phyloP scores from a whole-genome alignment of 108 stramenopile genomes.

The Poteriospumella lacustris region DNA sequence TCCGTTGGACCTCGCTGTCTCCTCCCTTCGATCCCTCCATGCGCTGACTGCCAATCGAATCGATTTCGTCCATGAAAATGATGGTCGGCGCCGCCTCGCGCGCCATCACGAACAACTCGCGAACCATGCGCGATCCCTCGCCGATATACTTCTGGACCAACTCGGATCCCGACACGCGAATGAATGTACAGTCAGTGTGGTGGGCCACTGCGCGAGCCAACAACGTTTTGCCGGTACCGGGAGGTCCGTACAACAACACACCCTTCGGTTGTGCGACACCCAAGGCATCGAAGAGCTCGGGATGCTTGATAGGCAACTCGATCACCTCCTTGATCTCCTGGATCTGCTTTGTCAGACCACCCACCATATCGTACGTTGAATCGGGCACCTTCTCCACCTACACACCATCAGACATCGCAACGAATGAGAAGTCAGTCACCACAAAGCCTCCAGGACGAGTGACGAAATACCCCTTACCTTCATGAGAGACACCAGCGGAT shows the following conservation, averaged over 20 bases:
- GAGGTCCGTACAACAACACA: slow-evolving; percentile 94
- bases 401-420: background rate
- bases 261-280: slow-evolving; percentile 95
- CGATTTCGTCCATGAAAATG: slow-evolving; percentile 99
- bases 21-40: slow-evolving; percentile 73
- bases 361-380: slow-evolving; percentile 99
- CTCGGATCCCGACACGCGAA: slow-evolving; percentile 96
- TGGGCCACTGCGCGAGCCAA: slow-evolving; percentile 98
- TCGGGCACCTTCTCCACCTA: slow-evolving; percentile 97
- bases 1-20: slow-evolving; percentile 96
- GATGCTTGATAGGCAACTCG: slow-evolving; percentile 99
- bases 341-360: slow-evolving; percentile 97
- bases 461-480: slow-evolving; percentile 46
- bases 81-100: slow-evolving; percentile 95
- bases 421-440: background rate
- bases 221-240: slow-evolving; percentile 98
- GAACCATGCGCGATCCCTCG: slow-evolving; percentile 98
- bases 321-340: slow-evolving; percentile 99
- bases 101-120: slow-evolving; percentile 99
- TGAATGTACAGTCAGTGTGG: slow-evolving; percentile 99
- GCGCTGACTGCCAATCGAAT: slow-evolving; percentile 85
- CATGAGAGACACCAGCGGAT: slow-evolving; percentile 96
- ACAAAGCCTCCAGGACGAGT: too few relatives aligned
- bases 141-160: slow-evolving; percentile 99
- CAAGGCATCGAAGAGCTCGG: slow-evolving; percentile 93